A percentile compares a stretch with the other conserved stretches of the same genome.
Evolutionary conservation across 495 filamentous ascomycete genomes (phyloP).

Genomic region (Umbilicaria muhlenbergii): DNA sequence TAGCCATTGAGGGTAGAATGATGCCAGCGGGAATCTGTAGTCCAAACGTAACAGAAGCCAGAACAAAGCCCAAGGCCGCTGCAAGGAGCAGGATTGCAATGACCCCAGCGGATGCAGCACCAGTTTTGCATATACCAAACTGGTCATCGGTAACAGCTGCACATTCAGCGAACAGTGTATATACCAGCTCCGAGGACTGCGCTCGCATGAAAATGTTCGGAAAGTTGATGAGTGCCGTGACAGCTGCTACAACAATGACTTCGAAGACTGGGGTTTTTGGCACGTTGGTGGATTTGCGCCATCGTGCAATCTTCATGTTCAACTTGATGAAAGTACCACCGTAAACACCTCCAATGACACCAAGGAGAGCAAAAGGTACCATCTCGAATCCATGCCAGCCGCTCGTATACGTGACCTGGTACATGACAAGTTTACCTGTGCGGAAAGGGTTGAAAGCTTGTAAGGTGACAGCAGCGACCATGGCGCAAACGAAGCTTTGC

Average conservation of each 20-base stretch:
- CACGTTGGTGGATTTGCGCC: constrained; percentile 50
- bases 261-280: constrained; percentile 55
- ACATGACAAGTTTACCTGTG: constrained; percentile 89
- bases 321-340: constrained; percentile 88
- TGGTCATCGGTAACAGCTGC: constrained; percentile 60
- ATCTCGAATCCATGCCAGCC: constrained; percentile 95
- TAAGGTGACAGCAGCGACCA: constrained; percentile 87
- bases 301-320: constrained; percentile 75
- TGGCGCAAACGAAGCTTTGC: constrained; percentile 97
- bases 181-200: constrained; percentile 83
- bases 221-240: constrained; percentile 84
- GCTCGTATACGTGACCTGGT: constrained; percentile 86
- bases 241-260: constrained; percentile 53
- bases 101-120: constrained; percentile 51
- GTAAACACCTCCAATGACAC: constrained; percentile 81
- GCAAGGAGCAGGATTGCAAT: constrained; percentile 69
- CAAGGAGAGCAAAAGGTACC: constrained; percentile 73
- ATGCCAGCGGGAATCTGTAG: constrained; percentile 95
- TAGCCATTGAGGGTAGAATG: constrained; percentile 93
- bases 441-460: constrained; percentile 91
- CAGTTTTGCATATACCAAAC: constrained; percentile 75
- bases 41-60: constrained; percentile 83
- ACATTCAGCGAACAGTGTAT: constrained; percentile 84
- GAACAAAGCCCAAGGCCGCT: constrained; percentile 64
- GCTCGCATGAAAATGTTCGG: constrained; percentile 91